Conservation (phyloP, 1,284 basidiomycete genomes). For the Moesziomyces sp. region DNA sequence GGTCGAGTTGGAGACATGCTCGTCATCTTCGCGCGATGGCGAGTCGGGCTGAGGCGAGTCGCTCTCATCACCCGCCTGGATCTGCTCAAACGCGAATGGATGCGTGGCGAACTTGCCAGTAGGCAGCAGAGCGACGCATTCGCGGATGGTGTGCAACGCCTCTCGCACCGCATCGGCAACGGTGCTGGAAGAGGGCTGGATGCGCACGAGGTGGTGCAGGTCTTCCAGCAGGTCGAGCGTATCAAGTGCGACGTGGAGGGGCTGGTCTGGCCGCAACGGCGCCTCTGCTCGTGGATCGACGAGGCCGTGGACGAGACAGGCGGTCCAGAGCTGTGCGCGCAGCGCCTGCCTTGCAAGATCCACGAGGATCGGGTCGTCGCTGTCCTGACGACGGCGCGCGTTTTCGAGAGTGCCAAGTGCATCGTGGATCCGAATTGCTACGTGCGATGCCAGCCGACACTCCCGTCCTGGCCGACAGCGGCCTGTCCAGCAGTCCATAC, state of each 20-base stretch:
- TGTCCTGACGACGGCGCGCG: neutral
- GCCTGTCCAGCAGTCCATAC: slow-evolving; percentile 13
- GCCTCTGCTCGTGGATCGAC: slow-evolving; percentile 10
- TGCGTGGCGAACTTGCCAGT: slow-evolving; percentile 16
- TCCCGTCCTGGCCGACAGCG: neutral
- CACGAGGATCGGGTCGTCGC: slow-evolving; percentile 26
- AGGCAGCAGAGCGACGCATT: slow-evolving; percentile 20
- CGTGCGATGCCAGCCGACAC: slow-evolving; percentile 1
- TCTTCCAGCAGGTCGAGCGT: slow-evolving; percentile 46
- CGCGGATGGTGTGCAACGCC: slow-evolving; percentile 15
- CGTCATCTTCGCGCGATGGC: neutral
- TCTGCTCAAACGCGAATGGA: slow-evolving; percentile 33
- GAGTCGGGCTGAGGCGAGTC: slow-evolving; percentile 6
- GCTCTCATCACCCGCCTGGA: slow-evolving; percentile 21
- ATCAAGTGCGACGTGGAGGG: slow-evolving; percentile 41
- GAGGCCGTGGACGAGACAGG: slow-evolving; percentile 28
- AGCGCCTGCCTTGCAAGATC: slow-evolving; percentile 35
- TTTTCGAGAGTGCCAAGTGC: slow-evolving; percentile 20
- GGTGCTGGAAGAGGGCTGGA: slow-evolving; percentile 1
- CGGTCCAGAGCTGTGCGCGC: slow-evolving; percentile 29
- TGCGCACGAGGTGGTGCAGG: slow-evolving; percentile 21
- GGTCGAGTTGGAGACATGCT: slow-evolving; percentile 9
- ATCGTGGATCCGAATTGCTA: slow-evolving; percentile 25
- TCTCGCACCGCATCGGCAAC: slow-evolving; percentile 6
- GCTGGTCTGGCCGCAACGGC: slow-evolving; percentile 32